These are phyloP conservation scores for Solanum gandarillasii DNA, from an alignment of 257 asterid genomes.

Conservation along the genomic window DNA sequence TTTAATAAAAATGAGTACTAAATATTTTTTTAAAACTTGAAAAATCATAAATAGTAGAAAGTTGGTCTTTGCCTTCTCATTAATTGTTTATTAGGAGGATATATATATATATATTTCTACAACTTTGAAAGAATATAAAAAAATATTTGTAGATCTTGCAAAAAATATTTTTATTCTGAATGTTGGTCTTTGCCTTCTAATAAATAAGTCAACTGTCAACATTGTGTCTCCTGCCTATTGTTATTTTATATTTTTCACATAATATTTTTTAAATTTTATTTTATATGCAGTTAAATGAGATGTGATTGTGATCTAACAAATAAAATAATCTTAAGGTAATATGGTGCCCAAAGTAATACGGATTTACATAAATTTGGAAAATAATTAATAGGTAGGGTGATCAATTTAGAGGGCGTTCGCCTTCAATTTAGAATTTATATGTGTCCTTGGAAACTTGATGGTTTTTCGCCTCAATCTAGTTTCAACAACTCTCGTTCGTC, in stretches of 20 bases:
- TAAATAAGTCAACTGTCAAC: neutral
- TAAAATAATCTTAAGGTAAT: neutral
- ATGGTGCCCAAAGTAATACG: neutral
- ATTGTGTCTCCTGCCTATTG: neutral
- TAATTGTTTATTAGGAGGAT: neutral
- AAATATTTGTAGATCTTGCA: neutral
- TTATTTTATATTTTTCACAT: neutral
- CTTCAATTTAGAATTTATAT: no score
- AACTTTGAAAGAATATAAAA: neutral
- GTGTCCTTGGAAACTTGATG: no score
- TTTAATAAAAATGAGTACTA: neutral
- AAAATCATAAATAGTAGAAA: no score
- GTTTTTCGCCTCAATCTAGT: no score
- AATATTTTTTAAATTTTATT: neutral
- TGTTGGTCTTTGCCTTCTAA: neutral
- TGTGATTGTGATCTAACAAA: neutral
- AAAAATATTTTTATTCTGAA: neutral
- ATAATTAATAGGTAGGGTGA: neutral
- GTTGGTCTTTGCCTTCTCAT: neutral
- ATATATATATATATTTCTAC: neutral
- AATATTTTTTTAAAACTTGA: no score
- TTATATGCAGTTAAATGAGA: neutral
- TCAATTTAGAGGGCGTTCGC: neutral
- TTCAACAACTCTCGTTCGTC: rapidly evolving
- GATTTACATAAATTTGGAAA: neutral